phyloP scores from a whole-genome alignment of 306 rosid genomes.

The Gillenia trifoliata region DNA sequence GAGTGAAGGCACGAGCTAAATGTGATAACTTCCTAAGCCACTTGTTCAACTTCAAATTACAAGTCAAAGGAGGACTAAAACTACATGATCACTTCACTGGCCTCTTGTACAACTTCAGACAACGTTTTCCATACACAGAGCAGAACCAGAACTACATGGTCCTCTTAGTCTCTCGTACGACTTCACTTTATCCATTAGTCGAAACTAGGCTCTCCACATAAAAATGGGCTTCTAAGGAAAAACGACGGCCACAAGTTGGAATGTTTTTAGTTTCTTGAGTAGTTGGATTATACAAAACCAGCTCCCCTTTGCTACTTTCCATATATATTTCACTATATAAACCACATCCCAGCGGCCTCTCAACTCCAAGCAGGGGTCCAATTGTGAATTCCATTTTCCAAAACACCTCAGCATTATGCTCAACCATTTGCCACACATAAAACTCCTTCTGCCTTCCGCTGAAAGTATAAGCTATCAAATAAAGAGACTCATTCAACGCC shows the following conservation, averaged over 20 bases:
- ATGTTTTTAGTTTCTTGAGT: not conserved
- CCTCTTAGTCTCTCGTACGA: not conserved
- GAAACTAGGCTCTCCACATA: not conserved
- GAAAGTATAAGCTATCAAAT: not conserved
- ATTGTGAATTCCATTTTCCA: not conserved
- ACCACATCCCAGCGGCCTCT: not conserved
- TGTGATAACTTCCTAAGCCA: not conserved
- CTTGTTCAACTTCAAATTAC: not conserved
- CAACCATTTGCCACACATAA: not conserved
- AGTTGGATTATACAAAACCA: not conserved
- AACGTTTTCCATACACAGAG: not conserved
- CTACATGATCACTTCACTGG: not conserved
- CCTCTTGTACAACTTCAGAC: not conserved
- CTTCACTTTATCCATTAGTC: not conserved
- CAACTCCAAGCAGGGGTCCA: conserved; percentile 1
- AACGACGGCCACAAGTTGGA: not conserved
- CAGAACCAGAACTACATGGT: not conserved
- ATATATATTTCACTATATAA: not conserved
- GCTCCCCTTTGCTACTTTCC: not conserved
- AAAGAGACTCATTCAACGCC: not conserved
- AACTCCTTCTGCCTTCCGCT: not conserved
- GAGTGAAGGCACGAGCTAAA: too few relatives aligned
- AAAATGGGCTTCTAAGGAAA: not conserved
- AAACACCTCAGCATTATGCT: not conserved
- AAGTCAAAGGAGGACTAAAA: not conserved